Base-by-base conservation (phyloP, 768 basidiomycete genomes). In the Mycena galericulata region DNA sequence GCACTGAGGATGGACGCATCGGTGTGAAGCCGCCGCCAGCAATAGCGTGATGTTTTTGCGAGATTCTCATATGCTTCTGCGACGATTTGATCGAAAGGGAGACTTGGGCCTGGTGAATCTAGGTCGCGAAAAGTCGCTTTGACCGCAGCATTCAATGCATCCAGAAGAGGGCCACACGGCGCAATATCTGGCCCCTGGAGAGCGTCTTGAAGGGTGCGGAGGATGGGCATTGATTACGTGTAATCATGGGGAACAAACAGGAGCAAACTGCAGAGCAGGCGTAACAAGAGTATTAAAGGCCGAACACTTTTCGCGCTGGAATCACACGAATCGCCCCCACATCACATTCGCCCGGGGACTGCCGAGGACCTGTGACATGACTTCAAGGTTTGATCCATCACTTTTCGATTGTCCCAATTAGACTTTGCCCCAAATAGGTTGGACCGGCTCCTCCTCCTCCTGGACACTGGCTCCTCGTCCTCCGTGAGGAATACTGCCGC, bases 401-500 rank as follows among this genome's bases (percentile, higher is more conserved):
- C 11, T 43, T 17, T 57, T 1, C 10, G 27, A 24, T 8, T 1
- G 10, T 18, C 15, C 26, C 36, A 24, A 6, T 7, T 15, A 12
- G 9, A 34, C 24, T 47, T 0, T 32, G 7, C 15, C 29, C 4
- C n/a, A 29, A 26, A 60, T 7, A 97, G 97, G 85, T 90, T 98
- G 84, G 98, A 99, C 87, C 92, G 98, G 80, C 92, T 99, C 83
- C 91, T 99, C 78, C 88, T 95, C 75, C 88, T 99, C 49, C 89
- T 99, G 69, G 97, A 98, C 79, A 96, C 96, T 40, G 98, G 98
- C 49, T 97, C 97, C 15, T 96, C 96, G 4, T 81, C 87, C 45
- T 92, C 93, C 55, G 92, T 99, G 72, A 89, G 97, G 76, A 90
- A 90, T 69, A 98, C 98, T n/a, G 97, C 98, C 0, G 97, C 97